A percentile compares a stretch with the other conserved stretches of the same genome.
These are phyloP conservation scores for Cucurbita moschata DNA, from an alignment of 306 rosid species.

Conservation along the genomic window DNA sequence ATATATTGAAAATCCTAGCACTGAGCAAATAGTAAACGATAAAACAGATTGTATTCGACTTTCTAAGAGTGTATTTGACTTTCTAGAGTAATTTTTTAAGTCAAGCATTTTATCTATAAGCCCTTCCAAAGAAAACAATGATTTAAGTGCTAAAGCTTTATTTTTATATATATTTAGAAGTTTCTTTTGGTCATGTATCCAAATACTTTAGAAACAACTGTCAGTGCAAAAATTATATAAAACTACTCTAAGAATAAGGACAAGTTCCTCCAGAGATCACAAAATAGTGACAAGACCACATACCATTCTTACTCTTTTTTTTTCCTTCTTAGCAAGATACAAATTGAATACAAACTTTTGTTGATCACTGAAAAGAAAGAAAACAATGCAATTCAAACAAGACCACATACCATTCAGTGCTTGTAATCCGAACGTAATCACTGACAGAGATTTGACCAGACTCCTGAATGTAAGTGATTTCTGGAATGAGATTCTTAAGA, in stretches of 20 bases:
- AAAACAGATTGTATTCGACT: not conserved
- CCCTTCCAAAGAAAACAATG: not conserved
- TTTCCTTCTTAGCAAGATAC: not conserved
- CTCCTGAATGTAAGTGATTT: conserved; percentile 32
- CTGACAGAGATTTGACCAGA: conserved; percentile 78
- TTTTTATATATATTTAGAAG: not conserved
- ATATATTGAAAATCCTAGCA: conserved; percentile 84
- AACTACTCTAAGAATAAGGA: not conserved
- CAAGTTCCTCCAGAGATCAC: not conserved
- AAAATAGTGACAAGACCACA: not conserved
- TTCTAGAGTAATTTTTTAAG: not conserved
- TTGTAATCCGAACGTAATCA: conserved; percentile 75
- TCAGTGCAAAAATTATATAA: not conserved
- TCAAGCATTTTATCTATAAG: not conserved
- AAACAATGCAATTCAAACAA: not conserved
- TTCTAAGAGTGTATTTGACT: not conserved
- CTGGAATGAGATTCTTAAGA: not conserved
- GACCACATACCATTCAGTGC: conserved; percentile 61
- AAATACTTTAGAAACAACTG: not conserved
- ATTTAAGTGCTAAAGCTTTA: not conserved
- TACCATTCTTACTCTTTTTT: conserved; percentile 30
- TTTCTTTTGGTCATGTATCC: not conserved
- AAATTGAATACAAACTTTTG: not conserved
- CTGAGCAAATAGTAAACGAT: conserved; percentile 22
- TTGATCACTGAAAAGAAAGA: not conserved